Conservation (phyloP, 768 basidiomycete genomes). For the Rhodocollybia butyracea region DNA sequence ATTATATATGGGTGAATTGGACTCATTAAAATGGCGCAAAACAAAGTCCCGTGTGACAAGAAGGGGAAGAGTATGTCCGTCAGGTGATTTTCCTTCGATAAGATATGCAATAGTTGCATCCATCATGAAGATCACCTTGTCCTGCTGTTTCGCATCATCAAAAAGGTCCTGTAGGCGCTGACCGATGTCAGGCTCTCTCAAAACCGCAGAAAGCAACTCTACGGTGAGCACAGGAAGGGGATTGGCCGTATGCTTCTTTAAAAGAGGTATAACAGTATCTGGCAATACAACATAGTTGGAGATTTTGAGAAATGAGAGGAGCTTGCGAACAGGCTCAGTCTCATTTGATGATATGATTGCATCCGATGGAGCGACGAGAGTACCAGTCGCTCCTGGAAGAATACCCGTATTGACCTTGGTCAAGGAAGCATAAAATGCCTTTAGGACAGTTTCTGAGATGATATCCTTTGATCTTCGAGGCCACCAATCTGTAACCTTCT, state of each 20-base stretch:
- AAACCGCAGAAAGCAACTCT: background rate
- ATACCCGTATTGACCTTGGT: constrained; percentile 8
- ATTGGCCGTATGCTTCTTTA: background rate
- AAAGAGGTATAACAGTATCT: background rate
- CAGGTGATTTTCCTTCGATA: background rate
- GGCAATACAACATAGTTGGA: constrained; percentile 8
- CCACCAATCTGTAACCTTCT: constrained; percentile 13
- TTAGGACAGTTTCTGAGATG: constrained; percentile 13
- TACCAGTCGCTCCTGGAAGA: constrained; percentile 7
- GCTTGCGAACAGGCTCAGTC: constrained; percentile 1
- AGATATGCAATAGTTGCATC: background rate
- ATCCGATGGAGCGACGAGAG: constrained; percentile 9
- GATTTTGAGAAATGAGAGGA: constrained; percentile 4
- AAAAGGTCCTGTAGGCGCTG: background rate
- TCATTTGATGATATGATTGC: constrained; percentile 9
- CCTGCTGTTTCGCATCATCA: too few species aligned
- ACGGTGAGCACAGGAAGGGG: background rate
- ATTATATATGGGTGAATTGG: background rate
- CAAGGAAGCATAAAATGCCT: constrained; percentile 14
- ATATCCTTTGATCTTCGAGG: constrained; percentile 9
- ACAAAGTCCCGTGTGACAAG: background rate
- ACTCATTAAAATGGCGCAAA: background rate
- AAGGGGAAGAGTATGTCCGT: background rate
- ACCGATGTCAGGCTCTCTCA: background rate
- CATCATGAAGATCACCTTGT: constrained; percentile 8